A percentile compares a stretch with the other conserved stretches of the same genome.
These are phyloP conservation scores for Chytriomyces hyalinus DNA, from an alignment of 192 early-diverging fungal genomes.

Conservation along the genomic window DNA sequence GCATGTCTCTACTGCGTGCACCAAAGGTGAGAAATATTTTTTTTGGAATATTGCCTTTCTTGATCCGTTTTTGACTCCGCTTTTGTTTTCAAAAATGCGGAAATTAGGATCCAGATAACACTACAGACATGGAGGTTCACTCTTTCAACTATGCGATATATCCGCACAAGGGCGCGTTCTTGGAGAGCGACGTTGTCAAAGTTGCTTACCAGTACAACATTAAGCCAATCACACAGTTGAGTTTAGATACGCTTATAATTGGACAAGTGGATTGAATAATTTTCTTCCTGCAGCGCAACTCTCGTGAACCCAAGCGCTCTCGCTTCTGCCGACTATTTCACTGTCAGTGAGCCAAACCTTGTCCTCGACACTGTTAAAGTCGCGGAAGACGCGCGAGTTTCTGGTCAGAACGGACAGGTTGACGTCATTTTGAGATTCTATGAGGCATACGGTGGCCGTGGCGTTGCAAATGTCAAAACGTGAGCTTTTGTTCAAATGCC, in stretches of 20 bases:
- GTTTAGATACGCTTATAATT: not conserved
- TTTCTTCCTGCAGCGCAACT: conserved; percentile 3
- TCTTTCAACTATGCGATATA: conserved; percentile 88
- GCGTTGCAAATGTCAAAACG: conserved; percentile 58
- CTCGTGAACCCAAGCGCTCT: conserved; percentile 47
- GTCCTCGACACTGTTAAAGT: conserved; percentile 91
- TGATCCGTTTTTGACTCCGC: too few relatives aligned
- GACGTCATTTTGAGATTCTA: conserved; percentile 83
- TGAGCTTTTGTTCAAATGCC: conserved; percentile 14
- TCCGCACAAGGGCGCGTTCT: conserved; percentile 84
- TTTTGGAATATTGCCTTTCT: not conserved
- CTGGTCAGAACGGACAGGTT: conserved; percentile 29
- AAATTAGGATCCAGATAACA: not conserved
- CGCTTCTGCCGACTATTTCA: conserved; percentile 44
- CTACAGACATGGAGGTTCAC: conserved; percentile 57
- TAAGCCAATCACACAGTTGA: conserved; percentile 63
- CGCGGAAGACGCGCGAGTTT: conserved; percentile 71
- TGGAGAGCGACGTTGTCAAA: conserved; percentile 82
- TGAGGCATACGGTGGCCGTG: conserved; percentile 90
- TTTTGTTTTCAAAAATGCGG: not conserved
- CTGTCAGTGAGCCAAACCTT: conserved; percentile 61
- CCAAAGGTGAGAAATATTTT: conserved; percentile 67
- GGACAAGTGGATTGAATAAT: not conserved
- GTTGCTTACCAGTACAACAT: conserved; percentile 92
- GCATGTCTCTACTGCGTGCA: conserved; percentile 84